Evolutionary conservation across 768 basidiomycete species (phyloP).

Genomic region (Tylopilus intermedius): DNA sequence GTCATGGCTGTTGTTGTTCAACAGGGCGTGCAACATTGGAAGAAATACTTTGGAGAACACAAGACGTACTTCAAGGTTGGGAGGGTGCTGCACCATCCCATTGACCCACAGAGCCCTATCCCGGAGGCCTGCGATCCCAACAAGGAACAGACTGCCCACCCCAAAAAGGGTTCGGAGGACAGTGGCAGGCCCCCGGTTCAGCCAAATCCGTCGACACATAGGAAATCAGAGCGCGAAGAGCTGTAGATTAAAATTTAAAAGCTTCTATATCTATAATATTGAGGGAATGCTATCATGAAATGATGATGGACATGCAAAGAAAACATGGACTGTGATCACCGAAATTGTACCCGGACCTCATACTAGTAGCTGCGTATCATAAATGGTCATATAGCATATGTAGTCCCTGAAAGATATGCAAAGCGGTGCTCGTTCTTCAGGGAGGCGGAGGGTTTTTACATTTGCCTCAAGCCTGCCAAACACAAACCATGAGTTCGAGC

Average conservation of each 20-base stretch:
- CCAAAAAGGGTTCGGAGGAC: constrained; percentile 28
- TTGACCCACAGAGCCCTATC: constrained; percentile 71
- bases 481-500: constrained; percentile 19
- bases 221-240: constrained; percentile 21
- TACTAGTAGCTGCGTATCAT: constrained; percentile 14
- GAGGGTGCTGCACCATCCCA: constrained; percentile 66
- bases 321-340: constrained; percentile 21
- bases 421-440: not conserved
- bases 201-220: constrained; percentile 12
- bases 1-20: not conserved
- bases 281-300: constrained; percentile 13
- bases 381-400: constrained; percentile 22
- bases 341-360: constrained; percentile 5
- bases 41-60: constrained; percentile 79
- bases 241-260: constrained; percentile 29
- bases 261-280: constrained; percentile 13
- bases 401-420: constrained; percentile 15
- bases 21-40: constrained; percentile 83
- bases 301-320: constrained; percentile 20
- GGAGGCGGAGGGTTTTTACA: constrained; percentile 9
- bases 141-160: constrained; percentile 36
- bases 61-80: constrained; percentile 78
- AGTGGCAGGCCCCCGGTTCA: constrained; percentile 24
- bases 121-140: constrained; percentile 71
- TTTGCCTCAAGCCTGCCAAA: constrained; percentile 26